A percentile compares a stretch with the other conserved stretches of the same genome.
These are phyloP conservation scores for Polytrichum formosum DNA, from an alignment of 225 moss, liverwort and hornwort genomes.

Conservation along the genomic window DNA sequence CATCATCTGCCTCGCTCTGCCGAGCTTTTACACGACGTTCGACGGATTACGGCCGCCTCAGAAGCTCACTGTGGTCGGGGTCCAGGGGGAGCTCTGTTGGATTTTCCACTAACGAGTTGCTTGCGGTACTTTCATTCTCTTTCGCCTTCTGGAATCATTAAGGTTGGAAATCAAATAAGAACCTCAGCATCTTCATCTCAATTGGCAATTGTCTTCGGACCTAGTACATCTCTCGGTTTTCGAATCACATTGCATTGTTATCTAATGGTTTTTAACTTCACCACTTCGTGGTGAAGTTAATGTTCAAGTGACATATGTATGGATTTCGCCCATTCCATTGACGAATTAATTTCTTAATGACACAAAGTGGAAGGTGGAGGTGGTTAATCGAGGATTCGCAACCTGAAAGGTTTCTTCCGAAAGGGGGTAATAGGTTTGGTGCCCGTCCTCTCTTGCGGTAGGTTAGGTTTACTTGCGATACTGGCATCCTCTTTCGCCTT, in stretches of 20 bases:
- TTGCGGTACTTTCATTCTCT: constrained; percentile 20
- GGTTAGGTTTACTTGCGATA: too few relatives aligned
- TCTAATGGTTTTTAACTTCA: too few relatives aligned
- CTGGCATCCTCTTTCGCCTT: too few relatives aligned
- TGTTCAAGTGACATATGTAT: too few relatives aligned
- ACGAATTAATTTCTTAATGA: background rate
- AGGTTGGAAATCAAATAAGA: background rate
- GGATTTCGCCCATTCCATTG: too few relatives aligned
- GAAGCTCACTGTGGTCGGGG: constrained; percentile 20
- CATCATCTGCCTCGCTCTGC: constrained; percentile 27
- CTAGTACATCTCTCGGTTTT: background rate
- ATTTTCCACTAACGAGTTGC: constrained; percentile 25
- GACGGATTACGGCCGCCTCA: constrained; percentile 6
- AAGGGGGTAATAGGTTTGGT: background rate
- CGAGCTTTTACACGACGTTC: constrained; percentile 10
- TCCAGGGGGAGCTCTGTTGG: constrained; percentile 19
- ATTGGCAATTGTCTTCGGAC: background rate
- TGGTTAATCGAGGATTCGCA: background rate
- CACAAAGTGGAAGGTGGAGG: too few relatives aligned
- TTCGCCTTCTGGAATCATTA: background rate
- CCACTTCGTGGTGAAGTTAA: too few relatives aligned
- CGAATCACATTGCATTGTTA: background rate
- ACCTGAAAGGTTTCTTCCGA: background rate
- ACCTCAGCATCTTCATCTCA: constrained; percentile 6
- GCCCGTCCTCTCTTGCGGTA: background rate